Conservation (phyloP, 2,329 filamentous ascomycete species). For the Emmonsiellopsis sp. region DNA sequence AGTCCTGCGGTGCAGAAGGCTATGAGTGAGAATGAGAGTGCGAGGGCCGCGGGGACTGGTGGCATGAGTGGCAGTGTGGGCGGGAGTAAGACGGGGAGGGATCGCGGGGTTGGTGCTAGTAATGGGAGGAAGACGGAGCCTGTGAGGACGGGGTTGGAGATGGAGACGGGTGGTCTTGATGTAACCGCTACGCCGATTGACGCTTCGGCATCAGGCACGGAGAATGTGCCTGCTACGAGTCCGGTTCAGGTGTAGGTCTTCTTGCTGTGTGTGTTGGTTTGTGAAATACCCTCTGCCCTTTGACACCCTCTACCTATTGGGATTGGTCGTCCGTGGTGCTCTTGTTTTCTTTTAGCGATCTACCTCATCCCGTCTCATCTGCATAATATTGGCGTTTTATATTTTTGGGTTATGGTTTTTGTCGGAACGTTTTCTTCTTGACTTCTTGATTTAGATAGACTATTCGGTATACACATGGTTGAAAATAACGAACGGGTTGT, state of each 20-base stretch:
- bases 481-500: too few relatives aligned
- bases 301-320: too few relatives aligned
- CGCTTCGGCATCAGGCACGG: background rate
- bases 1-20: constrained; percentile 8
- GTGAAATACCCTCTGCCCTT: too few relatives aligned
- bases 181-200: background rate
- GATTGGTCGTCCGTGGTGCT: too few relatives aligned
- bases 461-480: too few relatives aligned
- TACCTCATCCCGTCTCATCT: too few relatives aligned
- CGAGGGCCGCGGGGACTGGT: constrained; percentile 6
- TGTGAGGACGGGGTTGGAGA: background rate
- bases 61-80: background rate
- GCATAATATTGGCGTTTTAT: too few relatives aligned
- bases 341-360: too few relatives aligned
- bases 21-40: constrained; percentile 8
- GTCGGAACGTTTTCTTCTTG: too few relatives aligned
- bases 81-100: background rate
- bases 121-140: background rate
- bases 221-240: background rate
- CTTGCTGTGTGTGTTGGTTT: too few relatives aligned
- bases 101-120: background rate
- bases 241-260: background rate
- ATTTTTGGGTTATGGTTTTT: too few relatives aligned
- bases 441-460: too few relatives aligned
- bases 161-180: background rate